These are phyloP conservation scores for Rossbeevera mucosa DNA, from an alignment of 768 basidiomycete species.

Conservation along the genomic window DNA sequence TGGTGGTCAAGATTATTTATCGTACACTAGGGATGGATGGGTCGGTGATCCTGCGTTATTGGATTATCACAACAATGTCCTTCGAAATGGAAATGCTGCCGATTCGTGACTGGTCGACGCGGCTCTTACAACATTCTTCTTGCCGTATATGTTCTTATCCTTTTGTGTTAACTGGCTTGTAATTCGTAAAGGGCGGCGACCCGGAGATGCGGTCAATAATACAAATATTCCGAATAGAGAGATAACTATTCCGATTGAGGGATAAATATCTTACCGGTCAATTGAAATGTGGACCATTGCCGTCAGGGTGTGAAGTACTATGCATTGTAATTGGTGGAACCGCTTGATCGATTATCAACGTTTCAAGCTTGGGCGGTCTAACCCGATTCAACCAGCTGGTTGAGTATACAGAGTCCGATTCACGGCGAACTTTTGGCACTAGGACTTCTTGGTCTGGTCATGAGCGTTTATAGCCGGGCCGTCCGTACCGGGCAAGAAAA, in stretches of 20 bases:
- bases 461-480: conserved; percentile 4
- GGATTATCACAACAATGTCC: neutral
- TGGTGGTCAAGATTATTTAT: conserved; percentile 7
- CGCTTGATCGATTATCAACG: neutral
- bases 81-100: neutral
- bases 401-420: neutral
- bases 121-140: conserved; percentile 1
- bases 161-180: neutral
- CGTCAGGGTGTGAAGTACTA: neutral
- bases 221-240: conserved; percentile 8
- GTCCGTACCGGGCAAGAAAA: conserved; percentile 6
- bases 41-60: conserved; percentile 32
- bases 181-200: conserved; percentile 2
- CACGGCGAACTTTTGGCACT: neutral
- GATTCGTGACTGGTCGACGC: neutral
- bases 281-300: neutral
- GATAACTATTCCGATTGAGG: neutral
- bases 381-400: neutral
- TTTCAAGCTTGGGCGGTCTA: neutral
- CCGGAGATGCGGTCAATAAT: conserved; percentile 2
- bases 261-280: neutral
- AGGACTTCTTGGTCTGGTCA: neutral
- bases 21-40: conserved; percentile 55
- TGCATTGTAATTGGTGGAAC: neutral
- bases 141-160: conserved; percentile 18